Percentiles rank a stretch among this genome's conserved stretches.
These are phyloP conservation scores for Fusarium acutatum DNA, from an alignment of 2,329 filamentous ascomycete species.

Conservation along the genomic window DNA sequence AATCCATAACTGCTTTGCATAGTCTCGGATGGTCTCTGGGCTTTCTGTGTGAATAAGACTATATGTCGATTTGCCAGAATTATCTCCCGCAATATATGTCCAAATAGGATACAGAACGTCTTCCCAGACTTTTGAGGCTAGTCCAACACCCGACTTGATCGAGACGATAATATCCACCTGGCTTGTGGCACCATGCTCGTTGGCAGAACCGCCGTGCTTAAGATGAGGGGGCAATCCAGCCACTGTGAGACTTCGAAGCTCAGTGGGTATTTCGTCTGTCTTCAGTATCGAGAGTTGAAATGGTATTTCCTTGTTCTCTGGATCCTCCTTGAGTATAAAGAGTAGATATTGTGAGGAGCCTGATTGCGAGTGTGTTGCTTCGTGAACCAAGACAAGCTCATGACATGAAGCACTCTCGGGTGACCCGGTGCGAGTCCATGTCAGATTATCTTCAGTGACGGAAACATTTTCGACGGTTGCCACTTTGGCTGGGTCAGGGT, in stretches of 20 bases:
- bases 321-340: conserved; percentile 50
- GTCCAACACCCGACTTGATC: conserved; percentile 69
- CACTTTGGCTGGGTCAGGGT: neutral
- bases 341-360: conserved; percentile 45
- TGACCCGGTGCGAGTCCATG: conserved; percentile 37
- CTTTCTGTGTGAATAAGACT: conserved; percentile 69
- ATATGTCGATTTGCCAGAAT: conserved; percentile 1
- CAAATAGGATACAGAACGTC: conserved; percentile 66
- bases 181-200: conserved; percentile 32
- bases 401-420: conserved; percentile 28
- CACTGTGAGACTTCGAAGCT: conserved; percentile 50
- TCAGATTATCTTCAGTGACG: conserved; percentile 37
- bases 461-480: conserved; percentile 29
- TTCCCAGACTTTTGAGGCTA: conserved; percentile 64
- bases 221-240: conserved; percentile 51
- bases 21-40: conserved; percentile 68
- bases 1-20: conserved; percentile 58
- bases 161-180: conserved; percentile 73
- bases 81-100: conserved; percentile 45
- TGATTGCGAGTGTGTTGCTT: neutral
- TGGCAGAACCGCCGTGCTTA: conserved; percentile 14
- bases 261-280: conserved; percentile 46
- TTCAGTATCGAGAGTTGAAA: conserved; percentile 44
- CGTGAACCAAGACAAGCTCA: conserved; percentile 44
- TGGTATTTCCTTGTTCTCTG: conserved; percentile 36